Percentiles rank a stretch among this genome's conserved stretches.
phyloP scores from a whole-genome alignment of 1,284 basidiomycete genomes.

The Garcileccinum viscosum region DNA sequence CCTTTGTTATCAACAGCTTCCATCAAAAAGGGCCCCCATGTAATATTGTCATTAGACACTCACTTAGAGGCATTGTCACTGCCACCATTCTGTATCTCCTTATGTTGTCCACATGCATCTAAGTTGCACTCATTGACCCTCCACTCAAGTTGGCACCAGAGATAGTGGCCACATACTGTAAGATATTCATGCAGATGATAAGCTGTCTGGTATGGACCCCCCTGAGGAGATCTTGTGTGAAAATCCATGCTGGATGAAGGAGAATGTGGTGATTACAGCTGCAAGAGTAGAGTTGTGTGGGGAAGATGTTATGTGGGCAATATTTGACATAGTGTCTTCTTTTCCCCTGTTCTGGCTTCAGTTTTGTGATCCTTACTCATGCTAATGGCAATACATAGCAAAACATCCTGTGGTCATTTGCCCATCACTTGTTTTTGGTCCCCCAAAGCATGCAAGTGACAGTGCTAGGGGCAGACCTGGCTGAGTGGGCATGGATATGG shows the following conservation, averaged over 20 bases:
- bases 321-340: conserved; percentile 10
- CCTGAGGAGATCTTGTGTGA: neutral
- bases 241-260: neutral
- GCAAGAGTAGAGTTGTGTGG: neutral
- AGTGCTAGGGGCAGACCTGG: conserved; percentile 26
- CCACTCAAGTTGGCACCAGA: conserved; percentile 11
- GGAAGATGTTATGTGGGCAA: neutral
- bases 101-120: conserved; percentile 5
- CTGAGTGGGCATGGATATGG: neutral
- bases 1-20: conserved; percentile 7
- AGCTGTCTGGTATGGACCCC: neutral
- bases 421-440: neutral
- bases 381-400: neutral
- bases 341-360: neutral
- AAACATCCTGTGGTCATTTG: conserved; percentile 23
- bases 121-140: conserved; percentile 27
- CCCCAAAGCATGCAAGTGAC: conserved; percentile 22
- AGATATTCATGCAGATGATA: neutral
- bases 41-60: conserved; percentile 25
- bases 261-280: neutral
- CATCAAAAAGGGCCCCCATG: conserved; percentile 3
- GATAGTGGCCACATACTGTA: neutral
- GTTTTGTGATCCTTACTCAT: neutral
- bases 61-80: conserved; percentile 26
- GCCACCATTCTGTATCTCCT: conserved; percentile 13